phyloP scores from a whole-genome alignment of 371 early-diverging fungal species.

The Saksenaea vasiformis region DNA sequence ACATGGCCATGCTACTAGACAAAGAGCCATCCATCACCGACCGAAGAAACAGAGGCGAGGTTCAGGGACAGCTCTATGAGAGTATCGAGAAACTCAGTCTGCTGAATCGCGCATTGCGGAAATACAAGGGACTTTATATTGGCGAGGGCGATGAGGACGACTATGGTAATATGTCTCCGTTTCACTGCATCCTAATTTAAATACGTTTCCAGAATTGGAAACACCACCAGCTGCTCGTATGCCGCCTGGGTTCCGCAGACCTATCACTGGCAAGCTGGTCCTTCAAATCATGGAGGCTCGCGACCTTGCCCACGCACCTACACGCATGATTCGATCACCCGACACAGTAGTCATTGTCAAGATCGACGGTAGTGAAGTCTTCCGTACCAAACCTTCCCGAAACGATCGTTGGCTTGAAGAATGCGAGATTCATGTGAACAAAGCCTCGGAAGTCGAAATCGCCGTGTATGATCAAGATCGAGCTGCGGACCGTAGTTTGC shows the following conservation, averaged over 20 bases:
- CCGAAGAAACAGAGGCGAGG: constrained; percentile 60
- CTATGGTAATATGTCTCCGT: constrained; percentile 25
- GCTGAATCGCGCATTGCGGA: constrained; percentile 78
- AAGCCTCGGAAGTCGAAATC: constrained; percentile 91
- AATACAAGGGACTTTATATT: constrained; percentile 83
- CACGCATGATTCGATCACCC: constrained; percentile 45
- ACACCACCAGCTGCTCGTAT: constrained; percentile 51
- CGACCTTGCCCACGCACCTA: constrained; percentile 72
- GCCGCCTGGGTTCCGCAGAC: constrained; percentile 72
- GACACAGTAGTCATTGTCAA: constrained; percentile 75
- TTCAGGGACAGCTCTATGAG: constrained; percentile 72
- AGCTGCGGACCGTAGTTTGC: constrained; percentile 64
- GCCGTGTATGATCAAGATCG: constrained; percentile 69
- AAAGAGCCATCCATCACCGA: constrained; percentile 41
- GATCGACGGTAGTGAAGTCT: constrained; percentile 83
- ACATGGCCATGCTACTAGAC: constrained; percentile 58
- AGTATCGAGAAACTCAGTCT: constrained; percentile 82
- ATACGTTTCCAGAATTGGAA: constrained; percentile 36
- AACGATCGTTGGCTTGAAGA: constrained; percentile 83
- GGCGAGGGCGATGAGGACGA: constrained; percentile 67
- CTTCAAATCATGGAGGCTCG: constrained; percentile 69
- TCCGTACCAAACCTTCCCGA: constrained; percentile 70
- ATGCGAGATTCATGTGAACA: constrained; percentile 83
- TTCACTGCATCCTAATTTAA: constrained; percentile 1
- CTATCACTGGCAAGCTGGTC: constrained; percentile 74